A percentile compares a stretch with the other conserved stretches of the same genome.
phyloP scores from a whole-genome alignment of 306 rosid species.

The Cyamopsis tetragonoloba region DNA sequence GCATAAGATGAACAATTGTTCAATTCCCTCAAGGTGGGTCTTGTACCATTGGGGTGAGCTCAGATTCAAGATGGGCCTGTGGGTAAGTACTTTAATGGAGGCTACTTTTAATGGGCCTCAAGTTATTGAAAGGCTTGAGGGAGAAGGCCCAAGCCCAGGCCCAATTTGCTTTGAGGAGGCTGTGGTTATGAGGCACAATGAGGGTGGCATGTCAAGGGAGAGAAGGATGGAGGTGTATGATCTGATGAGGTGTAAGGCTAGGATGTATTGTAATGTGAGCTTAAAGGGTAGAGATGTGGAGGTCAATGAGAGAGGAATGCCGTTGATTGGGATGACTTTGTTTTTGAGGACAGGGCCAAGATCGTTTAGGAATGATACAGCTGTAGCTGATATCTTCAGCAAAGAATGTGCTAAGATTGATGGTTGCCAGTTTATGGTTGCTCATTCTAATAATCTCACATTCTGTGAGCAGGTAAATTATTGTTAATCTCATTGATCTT shows the following conservation, averaged over 20 bases:
- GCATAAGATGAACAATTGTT: constrained; percentile 41
- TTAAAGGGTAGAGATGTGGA: background rate
- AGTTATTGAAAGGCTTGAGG: constrained; percentile 38
- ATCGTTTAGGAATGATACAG: constrained; percentile 47
- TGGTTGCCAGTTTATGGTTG: constrained; percentile 48
- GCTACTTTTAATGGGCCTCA: constrained; percentile 47
- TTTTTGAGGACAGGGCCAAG: constrained; percentile 53
- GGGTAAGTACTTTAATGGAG: constrained; percentile 46
- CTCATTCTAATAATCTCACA: constrained; percentile 51
- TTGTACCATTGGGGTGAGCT: constrained; percentile 69
- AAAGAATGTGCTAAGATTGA: constrained; percentile 47
- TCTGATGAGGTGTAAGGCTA: constrained; percentile 63
- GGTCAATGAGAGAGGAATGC: background rate
- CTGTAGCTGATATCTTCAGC: constrained; percentile 37
- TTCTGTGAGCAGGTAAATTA: constrained; percentile 58
- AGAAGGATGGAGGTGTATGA: constrained; percentile 57
- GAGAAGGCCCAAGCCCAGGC: constrained; percentile 27
- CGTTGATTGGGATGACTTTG: constrained; percentile 47
- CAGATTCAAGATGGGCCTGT: constrained; percentile 42
- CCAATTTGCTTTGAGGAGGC: constrained; percentile 65
- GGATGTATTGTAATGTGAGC: constrained; percentile 46
- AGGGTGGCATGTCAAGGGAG: constrained; percentile 67
- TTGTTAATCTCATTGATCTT: background rate
- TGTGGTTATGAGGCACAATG: constrained; percentile 70
- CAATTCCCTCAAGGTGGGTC: constrained; percentile 46